A percentile compares a stretch with the other conserved stretches of the same genome.
phyloP scores from a whole-genome alignment of 2,329 filamentous ascomycete species.

The Thelonectria olida region DNA sequence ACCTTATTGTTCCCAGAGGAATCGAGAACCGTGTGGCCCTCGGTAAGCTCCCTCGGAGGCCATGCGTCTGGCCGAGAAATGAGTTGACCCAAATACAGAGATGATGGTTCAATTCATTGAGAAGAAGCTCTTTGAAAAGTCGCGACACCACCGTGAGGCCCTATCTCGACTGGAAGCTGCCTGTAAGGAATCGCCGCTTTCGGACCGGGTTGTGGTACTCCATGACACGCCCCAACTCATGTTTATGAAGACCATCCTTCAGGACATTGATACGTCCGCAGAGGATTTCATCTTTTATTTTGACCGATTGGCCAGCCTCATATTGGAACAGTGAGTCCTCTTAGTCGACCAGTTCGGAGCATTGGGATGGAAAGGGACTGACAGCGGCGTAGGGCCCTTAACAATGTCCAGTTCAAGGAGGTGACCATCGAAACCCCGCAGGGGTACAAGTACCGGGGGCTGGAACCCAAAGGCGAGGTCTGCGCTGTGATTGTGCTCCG shows the following conservation, averaged over 20 bases:
- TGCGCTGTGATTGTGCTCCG: constrained; percentile 90
- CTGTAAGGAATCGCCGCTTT: constrained; percentile 76
- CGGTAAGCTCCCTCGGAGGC: constrained; percentile 56
- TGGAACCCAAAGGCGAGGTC: constrained; percentile 75
- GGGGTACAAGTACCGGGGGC: constrained; percentile 74
- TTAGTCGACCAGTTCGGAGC: background rate
- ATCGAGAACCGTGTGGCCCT: constrained; percentile 96
- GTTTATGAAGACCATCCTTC: constrained; percentile 91
- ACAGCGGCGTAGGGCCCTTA: constrained; percentile 68
- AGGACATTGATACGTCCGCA: constrained; percentile 78
- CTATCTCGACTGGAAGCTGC: constrained; percentile 79
- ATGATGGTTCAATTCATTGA: constrained; percentile 97
- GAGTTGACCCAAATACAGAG: constrained; percentile 53
- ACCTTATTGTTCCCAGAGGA: constrained; percentile 93
- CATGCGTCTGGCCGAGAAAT: background rate
- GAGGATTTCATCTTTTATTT: constrained; percentile 99
- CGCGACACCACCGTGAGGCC: constrained; percentile 80
- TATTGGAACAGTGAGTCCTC: constrained; percentile 76
- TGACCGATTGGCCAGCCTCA: constrained; percentile 83
- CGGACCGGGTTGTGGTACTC: constrained; percentile 77
- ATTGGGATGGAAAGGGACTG: background rate
- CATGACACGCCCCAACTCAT: constrained; percentile 81
- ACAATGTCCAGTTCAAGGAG: constrained; percentile 76
- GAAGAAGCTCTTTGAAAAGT: constrained; percentile 87
- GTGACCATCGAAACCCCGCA: constrained; percentile 75